Evolutionary conservation across 495 filamentous ascomycete genomes (phyloP).

Genomic region (Talaromyces liani): DNA sequence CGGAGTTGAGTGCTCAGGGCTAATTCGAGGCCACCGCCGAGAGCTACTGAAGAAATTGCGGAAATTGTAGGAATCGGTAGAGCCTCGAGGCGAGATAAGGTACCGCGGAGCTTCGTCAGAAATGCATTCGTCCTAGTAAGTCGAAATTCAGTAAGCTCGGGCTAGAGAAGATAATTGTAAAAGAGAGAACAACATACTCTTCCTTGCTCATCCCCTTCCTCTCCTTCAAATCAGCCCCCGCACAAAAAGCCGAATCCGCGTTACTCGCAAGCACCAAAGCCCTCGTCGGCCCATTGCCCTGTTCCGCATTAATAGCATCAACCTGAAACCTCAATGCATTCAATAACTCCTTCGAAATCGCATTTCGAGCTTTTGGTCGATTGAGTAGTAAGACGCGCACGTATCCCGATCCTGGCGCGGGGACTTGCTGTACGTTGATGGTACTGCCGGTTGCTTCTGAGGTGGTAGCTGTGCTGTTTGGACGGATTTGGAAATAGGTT

Average conservation of each 20-base stretch:
- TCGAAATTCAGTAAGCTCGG: background rate
- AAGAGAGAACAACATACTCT: constrained; percentile 40
- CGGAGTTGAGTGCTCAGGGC: constrained; percentile 81
- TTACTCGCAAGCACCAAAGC: constrained; percentile 74
- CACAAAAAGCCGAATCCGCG: constrained; percentile 77
- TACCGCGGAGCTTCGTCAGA: constrained; percentile 62
- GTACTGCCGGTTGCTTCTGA: constrained; percentile 33
- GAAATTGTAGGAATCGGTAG: constrained; percentile 87
- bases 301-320: constrained; percentile 58
- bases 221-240: constrained; percentile 92
- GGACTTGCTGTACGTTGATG: constrained; percentile 63
- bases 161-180: background rate
- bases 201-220: constrained; percentile 61
- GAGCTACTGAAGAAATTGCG: constrained; percentile 69
- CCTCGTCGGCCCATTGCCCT: constrained; percentile 56
- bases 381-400: constrained; percentile 86
- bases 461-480: constrained; percentile 17
- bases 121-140: constrained; percentile 60
- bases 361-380: constrained; percentile 76
- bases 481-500: constrained; percentile 6
- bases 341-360: constrained; percentile 74
- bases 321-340: constrained; percentile 62
- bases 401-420: constrained; percentile 72
- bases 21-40: constrained; percentile 90
- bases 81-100: constrained; percentile 56